Evolutionary conservation across 257 asterid species (phyloP).

Genomic region (Primulina eburnea): DNA sequence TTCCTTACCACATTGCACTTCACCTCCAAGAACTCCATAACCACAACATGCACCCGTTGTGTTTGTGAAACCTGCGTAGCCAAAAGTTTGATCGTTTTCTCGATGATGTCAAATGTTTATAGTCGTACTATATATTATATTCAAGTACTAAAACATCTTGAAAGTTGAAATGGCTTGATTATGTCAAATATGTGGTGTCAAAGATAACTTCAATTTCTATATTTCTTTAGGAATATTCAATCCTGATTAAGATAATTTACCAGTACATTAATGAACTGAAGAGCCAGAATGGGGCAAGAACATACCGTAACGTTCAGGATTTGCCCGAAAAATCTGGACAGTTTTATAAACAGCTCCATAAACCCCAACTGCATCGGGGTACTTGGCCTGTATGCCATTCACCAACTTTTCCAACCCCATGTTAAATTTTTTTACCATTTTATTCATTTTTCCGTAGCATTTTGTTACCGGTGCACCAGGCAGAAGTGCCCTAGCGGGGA

Average conservation of each 20-base stretch:
- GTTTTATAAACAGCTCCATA: slow-evolving; percentile 52
- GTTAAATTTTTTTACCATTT: slow-evolving; percentile 57
- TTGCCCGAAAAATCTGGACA: slow-evolving; percentile 44
- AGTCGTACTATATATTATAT: no score
- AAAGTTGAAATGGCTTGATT: no score
- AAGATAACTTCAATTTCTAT: no score
- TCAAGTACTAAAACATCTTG: no score
- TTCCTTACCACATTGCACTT: slow-evolving; percentile 61
- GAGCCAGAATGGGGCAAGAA: not conserved
- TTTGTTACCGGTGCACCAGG: slow-evolving; percentile 50
- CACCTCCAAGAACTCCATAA: slow-evolving; percentile 56
- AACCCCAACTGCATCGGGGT: slow-evolving; percentile 44
- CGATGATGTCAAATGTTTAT: not conserved
- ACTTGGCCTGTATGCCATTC: slow-evolving; percentile 29
- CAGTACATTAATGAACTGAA: no score
- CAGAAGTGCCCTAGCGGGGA: slow-evolving; percentile 56
- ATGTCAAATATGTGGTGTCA: no score
- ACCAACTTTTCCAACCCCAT: slow-evolving; percentile 48
- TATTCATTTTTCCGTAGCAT: slow-evolving; percentile 67
- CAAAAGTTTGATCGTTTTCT: not conserved
- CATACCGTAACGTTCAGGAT: slow-evolving; percentile 52
- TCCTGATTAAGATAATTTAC: no score
- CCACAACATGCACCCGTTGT: slow-evolving; percentile 68
- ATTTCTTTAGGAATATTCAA: no score
- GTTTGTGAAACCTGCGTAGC: slow-evolving; percentile 44